Percentiles rank a stretch among this genome's conserved stretches.
Conservation (phyloP, 2,329 filamentous ascomycete genomes). For the Aquanectria penicillioides region DNA sequence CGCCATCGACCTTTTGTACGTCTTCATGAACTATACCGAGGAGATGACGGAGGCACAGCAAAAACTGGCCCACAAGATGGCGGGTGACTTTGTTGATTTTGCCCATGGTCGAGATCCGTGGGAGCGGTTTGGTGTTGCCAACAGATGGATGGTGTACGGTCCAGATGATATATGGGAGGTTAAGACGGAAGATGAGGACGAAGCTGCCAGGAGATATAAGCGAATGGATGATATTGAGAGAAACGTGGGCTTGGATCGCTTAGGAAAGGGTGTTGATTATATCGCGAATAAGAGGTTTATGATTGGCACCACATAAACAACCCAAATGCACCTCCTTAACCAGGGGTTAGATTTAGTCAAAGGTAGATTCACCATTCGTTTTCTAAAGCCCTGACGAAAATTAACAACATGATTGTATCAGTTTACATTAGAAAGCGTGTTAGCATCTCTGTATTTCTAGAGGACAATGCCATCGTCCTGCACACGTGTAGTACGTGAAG, state of each 20-base stretch:
- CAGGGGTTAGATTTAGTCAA: too few species aligned
- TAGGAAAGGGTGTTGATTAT: background rate
- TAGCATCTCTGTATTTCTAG: too few species aligned
- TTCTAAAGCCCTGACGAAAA: too few species aligned
- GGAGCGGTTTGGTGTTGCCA: background rate
- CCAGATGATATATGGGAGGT: slow-evolving; percentile 1
- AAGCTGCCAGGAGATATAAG: slow-evolving; percentile 16
- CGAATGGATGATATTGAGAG: slow-evolving; percentile 11
- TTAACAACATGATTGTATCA: too few species aligned
- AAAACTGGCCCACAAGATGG: slow-evolving; percentile 14
- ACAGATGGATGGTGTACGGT: slow-evolving; percentile 24
- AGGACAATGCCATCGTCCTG: too few species aligned
- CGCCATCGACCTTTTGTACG: slow-evolving; percentile 21
- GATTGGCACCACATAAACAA: background rate
- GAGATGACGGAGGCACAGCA: slow-evolving; percentile 10
- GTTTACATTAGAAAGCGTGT: too few species aligned
- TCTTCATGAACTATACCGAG: slow-evolving; percentile 27
- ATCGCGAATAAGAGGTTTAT: background rate
- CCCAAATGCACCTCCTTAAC: too few species aligned
- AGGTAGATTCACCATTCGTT: too few species aligned
- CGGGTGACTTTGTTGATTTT: slow-evolving; percentile 24
- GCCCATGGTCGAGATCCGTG: slow-evolving; percentile 24
- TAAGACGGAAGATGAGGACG: slow-evolving; percentile 24
- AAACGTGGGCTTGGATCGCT: background rate
- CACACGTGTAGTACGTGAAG: too few species aligned